Percentiles rank a stretch among this genome's conserved stretches.
phyloP scores from a whole-genome alignment of 2,329 filamentous ascomycete species.

The Ophiostoma perfectum region DNA sequence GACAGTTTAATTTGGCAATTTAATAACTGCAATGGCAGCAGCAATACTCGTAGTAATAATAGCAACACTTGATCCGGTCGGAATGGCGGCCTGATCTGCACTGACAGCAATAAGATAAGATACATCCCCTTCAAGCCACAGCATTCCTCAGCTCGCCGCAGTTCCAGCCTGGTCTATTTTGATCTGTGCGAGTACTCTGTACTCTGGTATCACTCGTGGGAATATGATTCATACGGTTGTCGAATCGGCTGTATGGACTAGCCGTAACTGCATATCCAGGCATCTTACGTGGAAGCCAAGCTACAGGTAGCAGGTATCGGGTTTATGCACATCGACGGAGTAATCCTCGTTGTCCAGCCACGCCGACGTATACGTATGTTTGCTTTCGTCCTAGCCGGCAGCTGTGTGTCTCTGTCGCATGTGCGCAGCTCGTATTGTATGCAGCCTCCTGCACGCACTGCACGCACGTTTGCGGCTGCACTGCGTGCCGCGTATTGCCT shows the following conservation, averaged over 20 bases:
- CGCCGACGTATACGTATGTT: neutral
- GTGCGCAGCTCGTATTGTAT: neutral
- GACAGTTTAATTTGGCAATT: neutral
- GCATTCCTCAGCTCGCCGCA: no score
- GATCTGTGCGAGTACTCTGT: no score
- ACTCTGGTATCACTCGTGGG: no score
- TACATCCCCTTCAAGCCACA: no score
- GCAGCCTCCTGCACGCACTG: neutral
- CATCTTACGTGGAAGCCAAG: no score
- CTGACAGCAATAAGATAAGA: neutral
- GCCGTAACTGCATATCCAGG: no score
- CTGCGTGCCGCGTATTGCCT: neutral
- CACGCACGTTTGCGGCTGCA: conserved; percentile 10
- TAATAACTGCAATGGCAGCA: neutral
- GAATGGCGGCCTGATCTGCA: neutral
- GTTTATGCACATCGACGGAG: conserved; percentile 1
- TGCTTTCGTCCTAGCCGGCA: neutral
- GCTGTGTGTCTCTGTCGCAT: neutral
- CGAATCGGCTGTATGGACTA: no score
- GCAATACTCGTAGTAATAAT: neutral
- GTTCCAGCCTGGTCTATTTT: no score
- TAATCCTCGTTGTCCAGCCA: neutral
- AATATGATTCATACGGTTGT: no score
- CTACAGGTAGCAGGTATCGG: neutral
- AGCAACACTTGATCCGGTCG: neutral